Conservation (phyloP, 371 early-diverging fungal species). For the Mucor sp. region DNA sequence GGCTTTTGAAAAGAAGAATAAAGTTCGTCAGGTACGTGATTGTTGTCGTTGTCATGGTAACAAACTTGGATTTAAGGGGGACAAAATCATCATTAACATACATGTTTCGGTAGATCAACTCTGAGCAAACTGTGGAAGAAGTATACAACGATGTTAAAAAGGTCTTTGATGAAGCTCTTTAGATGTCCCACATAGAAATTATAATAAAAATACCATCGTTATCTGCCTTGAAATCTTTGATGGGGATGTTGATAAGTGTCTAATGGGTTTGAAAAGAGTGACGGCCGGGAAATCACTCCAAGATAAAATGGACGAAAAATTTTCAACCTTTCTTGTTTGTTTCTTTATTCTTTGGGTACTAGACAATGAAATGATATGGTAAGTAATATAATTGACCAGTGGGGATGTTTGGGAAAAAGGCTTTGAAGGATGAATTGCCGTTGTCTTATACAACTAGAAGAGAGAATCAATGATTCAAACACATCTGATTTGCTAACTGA, state of each 20-base stretch:
- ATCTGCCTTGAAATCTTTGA: neutral
- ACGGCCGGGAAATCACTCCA: neutral
- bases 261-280: neutral
- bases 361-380: neutral
- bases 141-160: constrained; percentile 59
- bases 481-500: constrained; percentile 35
- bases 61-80: neutral
- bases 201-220: neutral
- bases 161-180: constrained; percentile 36
- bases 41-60: neutral
- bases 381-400: neutral
- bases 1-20: constrained; percentile 65
- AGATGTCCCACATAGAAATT: neutral
- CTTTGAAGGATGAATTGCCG: constrained; percentile 20
- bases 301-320: neutral
- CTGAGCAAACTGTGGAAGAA: constrained; percentile 53
- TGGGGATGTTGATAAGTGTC: too few relatives aligned
- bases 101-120: constrained; percentile 53
- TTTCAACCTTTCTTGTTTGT: neutral
- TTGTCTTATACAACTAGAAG: constrained; percentile 25
- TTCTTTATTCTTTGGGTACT: neutral
- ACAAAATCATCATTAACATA: constrained; percentile 32
- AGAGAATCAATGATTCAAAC: constrained; percentile 25
- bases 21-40: constrained; percentile 68
- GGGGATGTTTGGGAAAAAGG: neutral